Base-by-base conservation (phyloP, 768 basidiomycete genomes). In the Rossbeevera mucosa region DNA sequence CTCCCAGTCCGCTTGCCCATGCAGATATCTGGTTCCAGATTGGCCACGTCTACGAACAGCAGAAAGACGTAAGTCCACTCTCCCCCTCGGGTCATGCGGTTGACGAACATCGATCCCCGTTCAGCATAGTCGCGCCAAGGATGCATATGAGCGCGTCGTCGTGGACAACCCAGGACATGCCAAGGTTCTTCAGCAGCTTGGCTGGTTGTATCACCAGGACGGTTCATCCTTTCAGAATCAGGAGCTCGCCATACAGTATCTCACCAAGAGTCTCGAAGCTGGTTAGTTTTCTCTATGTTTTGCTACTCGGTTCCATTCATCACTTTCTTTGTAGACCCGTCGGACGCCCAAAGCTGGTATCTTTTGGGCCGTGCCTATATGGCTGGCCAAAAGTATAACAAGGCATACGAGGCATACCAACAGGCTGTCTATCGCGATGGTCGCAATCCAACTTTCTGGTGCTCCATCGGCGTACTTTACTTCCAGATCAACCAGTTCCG, bases 21-120 rank as follows among this genome's bases (percentile, higher is more conserved):
- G 90, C 93, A 51, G 96, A 99, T 61, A 98, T 99, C 58, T 98
- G 94, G 94, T 98, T 98, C 82, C 96, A 99, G 73, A 96, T 99
- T 55, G 96, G 96, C 2, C 96, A 98, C 64, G 95, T 98, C 18
- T 93, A 91, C 62, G 96, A 98, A 71, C 94, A 96, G 66, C 91
- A 95, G 70, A 88, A 93, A 72, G 94, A 98, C 67, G 94, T 94
- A 67, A 71, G 82, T 74, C 7, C 36, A 47, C 18, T 20, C 51
- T 44, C 31, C 30, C 33, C 33, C 30, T 52, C 7, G 1, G 33
- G 31, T 59, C 29, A 31, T 41, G 40, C 44, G 52, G 28, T 53
- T 62, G 16, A 50, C n/a, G 25, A 16, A 21, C 42, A 64, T 60
- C 26, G 3, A 52, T 48, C 52, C 28, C 44, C 48, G 30, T 30